Evolutionary conservation across 2,329 filamentous ascomycete species (phyloP), one percentile per base, ranked within the genome.

Genomic region (Sclerotinia subarctica): DNA sequence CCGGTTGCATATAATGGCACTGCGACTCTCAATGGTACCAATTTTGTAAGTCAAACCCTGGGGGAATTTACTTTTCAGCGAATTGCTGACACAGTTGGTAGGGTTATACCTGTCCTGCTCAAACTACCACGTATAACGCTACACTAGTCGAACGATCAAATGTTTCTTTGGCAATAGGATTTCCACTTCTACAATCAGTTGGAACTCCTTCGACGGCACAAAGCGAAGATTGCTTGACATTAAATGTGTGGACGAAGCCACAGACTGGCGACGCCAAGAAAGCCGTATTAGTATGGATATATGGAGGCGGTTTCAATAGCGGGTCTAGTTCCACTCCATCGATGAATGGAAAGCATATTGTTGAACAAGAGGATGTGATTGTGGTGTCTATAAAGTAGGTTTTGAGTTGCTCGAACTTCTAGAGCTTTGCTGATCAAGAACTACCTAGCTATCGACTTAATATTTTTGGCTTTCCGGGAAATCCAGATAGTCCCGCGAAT

Each of bases 311-410:
- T 0, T 81, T 80, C 60, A 58, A n/a, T 15, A 57, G 53, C 74
- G 81, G 81, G 60, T 78, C 76, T 68, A 78, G 79, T 0, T 73
- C 78, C 53, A 78, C 73, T 17, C 77, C 77, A 0, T 74, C 77
- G 2, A 83, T 82, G 68, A 80, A 77, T 15, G 82, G 81, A 32
- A 78, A 80, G 52, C 75, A 78, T 69, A 78, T 83, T 53, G 81
- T 78, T 5, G 75, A 78, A 8, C 73, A 78, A 0, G 74, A 83
- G 53, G 81, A 83, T 53, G 76, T 82, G 1, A 73, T 85, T 2
- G 75, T 84, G 0, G 79, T 84, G 1, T 80, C 80, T 0, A 75
- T 84, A 67, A 84, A 83, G 76, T 84, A 81, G 69, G 80, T 64
- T 10, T 7, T 42, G 29, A 26, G 38, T 70, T 71, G 11, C 76